Base-by-base conservation (phyloP, 345 rosid genomes). In the Arabis alpina region DNA sequence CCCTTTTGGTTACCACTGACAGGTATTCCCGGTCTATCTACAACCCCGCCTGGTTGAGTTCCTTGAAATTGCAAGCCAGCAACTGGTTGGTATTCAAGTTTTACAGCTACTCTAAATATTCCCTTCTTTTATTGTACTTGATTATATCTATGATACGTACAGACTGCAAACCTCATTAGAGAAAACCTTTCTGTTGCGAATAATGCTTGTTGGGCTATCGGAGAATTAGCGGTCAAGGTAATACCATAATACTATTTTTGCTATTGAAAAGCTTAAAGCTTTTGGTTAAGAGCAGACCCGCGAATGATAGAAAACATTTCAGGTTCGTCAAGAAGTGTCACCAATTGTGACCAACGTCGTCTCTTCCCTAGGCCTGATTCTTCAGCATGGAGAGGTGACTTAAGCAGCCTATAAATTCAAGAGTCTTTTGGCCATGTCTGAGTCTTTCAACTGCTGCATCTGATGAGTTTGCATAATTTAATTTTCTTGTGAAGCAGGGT, bases 171-270 rank as follows among this genome's bases (percentile, higher is more conserved):
- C 75, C 90, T 63, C 76, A 81, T 86, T 74, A 80, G 78, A 79
- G 98, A 89, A 75, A 82, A 84, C 56, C 32, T 88, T 68, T 92
- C 97, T 72, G 99, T 90, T 2, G 99, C 97, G 27, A 94, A 92
- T 73, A 94, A 94, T 82, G 99, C 98, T 7, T 94, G 99, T 60
- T 94, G 99, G 99, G 97, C 98, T 47, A 88, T 94, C 53, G 99
- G 99, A 67, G 99, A 94, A 78, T 73, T 94, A 70, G 99, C 99
- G 10, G 82, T 92, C 64, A 94, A 94, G 93, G 99, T 92, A 54
- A 57, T 64, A 27, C 64, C 14, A 66, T 13, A 39, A 14, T 56
- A 36, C 8, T 41, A 45, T 49, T 44, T 44, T 42, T 52, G 6
- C 40, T 71, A 2, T 36, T 27, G 15, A 14, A 19, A 19, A 61